Conservation (phyloP, 371 early-diverging fungal genomes). For the Lichtheimia corymbifera region DNA sequence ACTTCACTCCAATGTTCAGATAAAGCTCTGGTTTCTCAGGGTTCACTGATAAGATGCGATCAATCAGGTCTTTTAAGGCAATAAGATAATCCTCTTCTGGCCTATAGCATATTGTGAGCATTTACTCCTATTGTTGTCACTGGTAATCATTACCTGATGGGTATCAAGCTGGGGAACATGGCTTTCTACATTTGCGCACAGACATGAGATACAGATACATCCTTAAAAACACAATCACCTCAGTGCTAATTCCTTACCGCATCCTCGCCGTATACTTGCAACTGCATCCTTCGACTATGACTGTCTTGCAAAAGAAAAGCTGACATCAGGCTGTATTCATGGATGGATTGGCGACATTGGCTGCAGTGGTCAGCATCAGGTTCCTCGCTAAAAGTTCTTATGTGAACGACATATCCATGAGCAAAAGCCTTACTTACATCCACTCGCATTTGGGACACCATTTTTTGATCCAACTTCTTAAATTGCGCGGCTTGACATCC, state of each 20-base stretch:
- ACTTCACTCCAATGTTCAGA: background rate
- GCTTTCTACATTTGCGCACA: background rate
- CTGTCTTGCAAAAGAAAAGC: constrained; percentile 17
- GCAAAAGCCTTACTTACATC: constrained; percentile 11
- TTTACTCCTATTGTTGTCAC: too few relatives aligned
- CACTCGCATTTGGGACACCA: constrained; percentile 16
- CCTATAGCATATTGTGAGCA: too few relatives aligned
- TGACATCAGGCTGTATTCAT: constrained; percentile 7
- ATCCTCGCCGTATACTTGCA: constrained; percentile 15
- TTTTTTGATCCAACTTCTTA: constrained; percentile 13
- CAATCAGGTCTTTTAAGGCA: too few relatives aligned
- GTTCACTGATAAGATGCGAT: too few relatives aligned
- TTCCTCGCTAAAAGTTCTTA: background rate
- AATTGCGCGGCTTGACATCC: constrained; percentile 13
- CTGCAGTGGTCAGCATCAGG: background rate
- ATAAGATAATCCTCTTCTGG: too few relatives aligned
- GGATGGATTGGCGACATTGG: constrained; percentile 5
- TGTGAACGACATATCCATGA: background rate
- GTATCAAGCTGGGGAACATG: background rate
- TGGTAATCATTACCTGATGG: background rate
- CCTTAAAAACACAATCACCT: background rate
- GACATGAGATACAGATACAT: background rate
- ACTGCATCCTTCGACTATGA: constrained; percentile 1
- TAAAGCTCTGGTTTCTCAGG: too few relatives aligned
- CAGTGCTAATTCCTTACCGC: constrained; percentile 7